Conservation (phyloP, 495 filamentous ascomycete genomes). For the Aspergillus olivimuriae region DNA sequence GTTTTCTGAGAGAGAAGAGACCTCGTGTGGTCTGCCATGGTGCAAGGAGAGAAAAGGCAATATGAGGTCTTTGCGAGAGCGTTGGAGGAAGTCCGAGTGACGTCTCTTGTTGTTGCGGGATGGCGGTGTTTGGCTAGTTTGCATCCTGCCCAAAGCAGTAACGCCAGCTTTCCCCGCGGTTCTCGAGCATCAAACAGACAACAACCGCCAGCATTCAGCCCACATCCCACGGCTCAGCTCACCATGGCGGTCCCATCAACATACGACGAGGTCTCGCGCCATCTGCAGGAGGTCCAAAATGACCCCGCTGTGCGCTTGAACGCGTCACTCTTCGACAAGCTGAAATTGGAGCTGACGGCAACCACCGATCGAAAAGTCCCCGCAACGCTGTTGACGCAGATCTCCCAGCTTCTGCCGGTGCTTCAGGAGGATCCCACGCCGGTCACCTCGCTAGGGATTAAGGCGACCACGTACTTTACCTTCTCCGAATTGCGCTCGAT, state of each 20-base stretch:
- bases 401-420: slow-evolving; percentile 39
- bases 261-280: slow-evolving; percentile 29
- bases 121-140: slow-evolving; percentile 21
- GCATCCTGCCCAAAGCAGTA: slow-evolving; percentile 10
- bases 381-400: slow-evolving; percentile 36
- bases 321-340: slow-evolving; percentile 30
- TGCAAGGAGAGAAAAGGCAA: neutral
- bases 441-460: slow-evolving; percentile 37
- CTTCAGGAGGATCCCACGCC: slow-evolving; percentile 48
- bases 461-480: slow-evolving; percentile 29
- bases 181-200: slow-evolving; percentile 12
- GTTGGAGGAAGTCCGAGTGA: no score
- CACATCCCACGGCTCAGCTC: no score
- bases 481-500: slow-evolving; percentile 41
- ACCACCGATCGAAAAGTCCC: slow-evolving; percentile 29
- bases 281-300: slow-evolving; percentile 32
- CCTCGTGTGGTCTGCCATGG: slow-evolving; percentile 28
- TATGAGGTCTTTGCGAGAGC: slow-evolving; percentile 1
- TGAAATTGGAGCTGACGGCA: slow-evolving; percentile 37
- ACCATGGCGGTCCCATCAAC: slow-evolving; percentile 36
- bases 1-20: slow-evolving; percentile 59
- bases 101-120: neutral
- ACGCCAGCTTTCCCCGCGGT: slow-evolving; percentile 1
- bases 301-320: slow-evolving; percentile 33
- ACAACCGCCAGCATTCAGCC: neutral